Conservation (phyloP, 345 rosid genomes). For the Eucalyptus pauciflora region DNA sequence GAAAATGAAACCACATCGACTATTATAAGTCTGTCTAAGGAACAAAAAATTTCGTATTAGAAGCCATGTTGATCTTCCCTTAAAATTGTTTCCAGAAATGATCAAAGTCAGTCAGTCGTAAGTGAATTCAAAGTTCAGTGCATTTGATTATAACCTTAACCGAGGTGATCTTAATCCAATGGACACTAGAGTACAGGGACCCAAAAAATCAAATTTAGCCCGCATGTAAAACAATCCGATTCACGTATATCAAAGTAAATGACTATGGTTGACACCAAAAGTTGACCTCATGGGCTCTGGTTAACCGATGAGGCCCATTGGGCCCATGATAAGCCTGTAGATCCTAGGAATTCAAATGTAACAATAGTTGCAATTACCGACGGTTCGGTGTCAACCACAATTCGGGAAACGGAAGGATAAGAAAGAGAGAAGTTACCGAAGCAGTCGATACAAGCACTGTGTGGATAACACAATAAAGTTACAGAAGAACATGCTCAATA, state of each 20-base stretch:
- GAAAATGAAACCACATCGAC: background rate
- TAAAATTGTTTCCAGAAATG: background rate
- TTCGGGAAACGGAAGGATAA: no score
- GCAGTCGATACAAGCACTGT: no score
- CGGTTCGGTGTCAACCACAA: fast-evolving
- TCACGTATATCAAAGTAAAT: background rate
- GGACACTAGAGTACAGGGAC: background rate
- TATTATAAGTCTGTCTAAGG: background rate
- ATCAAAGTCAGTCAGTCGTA: background rate
- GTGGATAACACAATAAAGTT: no score
- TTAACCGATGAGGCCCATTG: no score
- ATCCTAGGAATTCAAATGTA: no score
- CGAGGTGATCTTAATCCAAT: background rate
- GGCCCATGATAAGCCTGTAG: no score
- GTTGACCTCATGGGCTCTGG: no score
- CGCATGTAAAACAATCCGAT: background rate
- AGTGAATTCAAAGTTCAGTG: background rate
- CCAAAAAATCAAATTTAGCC: background rate
- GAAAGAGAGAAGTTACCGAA: no score
- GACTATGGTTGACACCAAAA: no score
- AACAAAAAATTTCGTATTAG: background rate
- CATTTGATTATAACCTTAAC: background rate
- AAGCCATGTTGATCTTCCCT: background rate
- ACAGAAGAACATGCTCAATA: no score
- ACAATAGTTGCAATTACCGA: no score